These are phyloP conservation scores for Emmonsia crescens DNA, from an alignment of 2,329 filamentous ascomycete species.

Conservation along the genomic window DNA sequence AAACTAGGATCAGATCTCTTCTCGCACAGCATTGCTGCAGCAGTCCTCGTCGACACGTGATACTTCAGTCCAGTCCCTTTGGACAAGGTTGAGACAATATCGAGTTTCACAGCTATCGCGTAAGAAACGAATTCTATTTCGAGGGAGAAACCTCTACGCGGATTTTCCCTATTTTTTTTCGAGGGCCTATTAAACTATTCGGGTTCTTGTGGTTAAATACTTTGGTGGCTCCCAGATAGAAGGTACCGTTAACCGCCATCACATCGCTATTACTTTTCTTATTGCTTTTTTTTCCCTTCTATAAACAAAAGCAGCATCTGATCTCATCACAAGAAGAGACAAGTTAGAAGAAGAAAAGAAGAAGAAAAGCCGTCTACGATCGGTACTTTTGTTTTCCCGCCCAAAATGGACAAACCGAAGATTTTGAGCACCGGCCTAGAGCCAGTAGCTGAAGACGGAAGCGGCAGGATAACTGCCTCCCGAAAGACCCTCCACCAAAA, in stretches of 20 bases:
- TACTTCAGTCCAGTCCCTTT: neutral
- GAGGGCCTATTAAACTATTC: neutral
- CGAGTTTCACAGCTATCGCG: neutral
- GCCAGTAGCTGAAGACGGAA: conserved; percentile 13
- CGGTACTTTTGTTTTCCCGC: neutral
- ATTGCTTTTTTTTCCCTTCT: neutral
- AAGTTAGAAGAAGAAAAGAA: neutral
- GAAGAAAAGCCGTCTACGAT: neutral
- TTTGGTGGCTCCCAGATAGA: neutral
- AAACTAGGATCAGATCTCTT: neutral
- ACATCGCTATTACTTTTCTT: neutral
- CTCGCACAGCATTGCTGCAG: neutral
- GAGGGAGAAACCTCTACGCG: neutral
- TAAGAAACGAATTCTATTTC: neutral
- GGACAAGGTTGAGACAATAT: neutral
- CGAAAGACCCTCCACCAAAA: conserved; percentile 32
- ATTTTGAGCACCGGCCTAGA: conserved; percentile 16
- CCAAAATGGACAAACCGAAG: conserved; percentile 16
- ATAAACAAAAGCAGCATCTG: neutral
- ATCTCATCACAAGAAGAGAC: neutral
- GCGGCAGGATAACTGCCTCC: conserved; percentile 11
- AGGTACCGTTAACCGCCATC: neutral
- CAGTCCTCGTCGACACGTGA: neutral
- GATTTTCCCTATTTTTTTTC: neutral
- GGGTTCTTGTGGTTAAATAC: neutral